Base-by-base conservation (phyloP, 805 yeast genomes). In the Candida ipomoeae region DNA sequence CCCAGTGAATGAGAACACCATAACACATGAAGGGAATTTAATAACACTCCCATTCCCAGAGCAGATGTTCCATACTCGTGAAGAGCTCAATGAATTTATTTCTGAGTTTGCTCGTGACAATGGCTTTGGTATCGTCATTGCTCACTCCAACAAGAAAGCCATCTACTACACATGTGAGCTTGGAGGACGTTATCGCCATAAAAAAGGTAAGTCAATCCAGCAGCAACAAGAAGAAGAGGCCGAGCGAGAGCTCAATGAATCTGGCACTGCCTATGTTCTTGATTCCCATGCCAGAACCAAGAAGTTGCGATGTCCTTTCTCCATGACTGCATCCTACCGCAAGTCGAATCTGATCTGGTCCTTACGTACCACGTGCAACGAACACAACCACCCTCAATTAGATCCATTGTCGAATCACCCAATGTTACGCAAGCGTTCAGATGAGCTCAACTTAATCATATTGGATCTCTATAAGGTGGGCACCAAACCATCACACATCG, bases 121-220 rank as follows among this genome's bases (percentile, higher is more conserved):
- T 58, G 82, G 81, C 45, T 79, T 80, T 65, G 83, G 83, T 5
- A 80, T 79, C 43, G 83, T 80, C 18, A 79, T 80, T 61, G 81
- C 83, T 26, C 83, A 80, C 63, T 78, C 82, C 34, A 80, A 80
- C 62, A 74, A 71, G 53, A 80, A 80, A 61, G 83, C 83, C 34
- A 80, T 80, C 52, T 80, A 80, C 62, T 80, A 78, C 62, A 80
- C 83, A 8, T 80, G 84, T 61, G 83, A 79, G 61, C 65, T 79
- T 41, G 84, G 84, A 41, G 84, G 84, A 21, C 67, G 77, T 23
- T 79, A 79, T 59, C 67, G 84, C 50, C 81, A 78, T 57, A 79
- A 79, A 60, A 74, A 77, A 51, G 62, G 60, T 37, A 62, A 61
- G 50, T 50, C 49, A 55, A 62, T 52, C 60, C 62, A 57, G 49